Base-by-base conservation (phyloP, 345 rosid genomes). In the thale cress (Arabidopsis thaliana) region DNA sequence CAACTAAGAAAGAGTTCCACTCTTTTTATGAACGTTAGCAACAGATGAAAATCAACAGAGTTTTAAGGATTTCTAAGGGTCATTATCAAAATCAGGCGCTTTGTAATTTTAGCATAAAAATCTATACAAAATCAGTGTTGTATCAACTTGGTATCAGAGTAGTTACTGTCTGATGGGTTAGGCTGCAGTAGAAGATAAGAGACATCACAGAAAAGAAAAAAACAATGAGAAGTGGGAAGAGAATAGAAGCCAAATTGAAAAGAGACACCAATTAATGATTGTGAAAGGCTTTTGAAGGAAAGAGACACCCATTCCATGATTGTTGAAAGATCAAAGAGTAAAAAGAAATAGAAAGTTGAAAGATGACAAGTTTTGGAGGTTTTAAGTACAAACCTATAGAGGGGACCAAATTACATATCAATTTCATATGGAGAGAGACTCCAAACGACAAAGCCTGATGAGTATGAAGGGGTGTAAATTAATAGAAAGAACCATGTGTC, bases 221-320 rank as follows among this genome's bases (percentile, higher is more conserved):
- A 9, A 52, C 34, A 52, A 52, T 24, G 58, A 52, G 16, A 52
- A 52, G 58, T 52, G 58, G 58, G 34, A 52, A 11, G 56, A 23
- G 14, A 52, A 11, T 52, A 52, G 6, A 52, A 25, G 58, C 58
- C 34, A 52, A 25, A 12, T 25, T 53, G 36, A 25, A 25, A 9
- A 52, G 58, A 12, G 30, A 50, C 9, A 28, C 33, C 58, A 10
- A 2, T 53, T 53, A 28, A 28, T 25, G 16, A 53, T 12, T 53
- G n/a, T 25, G 58, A 52, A 24, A 52, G 34, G 58, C 51, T 46
- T 16, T 16, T 16, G 20, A 16, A 16, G 20, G 20, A 16, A 16
- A 16, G 20, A 16, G 20, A 16, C 20, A 16, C 20, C 20, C 20
- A 16, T 16, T 16, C 20, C 20, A 16, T 16, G 20, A 16, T 16